Conservation (phyloP, 2,329 filamentous ascomycete species). For the Colletotrichum destructivum region DNA sequence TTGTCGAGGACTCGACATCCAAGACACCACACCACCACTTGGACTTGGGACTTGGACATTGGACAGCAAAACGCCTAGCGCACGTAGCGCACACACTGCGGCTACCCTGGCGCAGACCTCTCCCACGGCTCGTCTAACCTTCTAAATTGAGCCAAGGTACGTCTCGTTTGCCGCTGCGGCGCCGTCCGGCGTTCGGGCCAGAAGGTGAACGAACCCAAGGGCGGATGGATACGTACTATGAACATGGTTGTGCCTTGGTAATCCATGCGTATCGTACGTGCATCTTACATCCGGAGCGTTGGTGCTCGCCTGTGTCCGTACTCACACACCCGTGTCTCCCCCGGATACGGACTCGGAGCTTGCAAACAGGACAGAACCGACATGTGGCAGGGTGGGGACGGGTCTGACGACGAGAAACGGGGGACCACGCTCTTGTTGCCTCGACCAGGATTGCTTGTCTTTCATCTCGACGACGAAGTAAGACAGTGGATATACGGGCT, state of each 20-base stretch:
- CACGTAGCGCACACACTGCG: constrained; percentile 39
- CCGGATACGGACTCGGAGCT: constrained; percentile 22
- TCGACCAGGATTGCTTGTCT: constrained; percentile 1
- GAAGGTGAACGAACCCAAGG: too few species aligned
- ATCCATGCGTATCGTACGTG: not conserved
- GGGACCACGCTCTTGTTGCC: not conserved
- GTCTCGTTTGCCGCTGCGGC: constrained; percentile 32
- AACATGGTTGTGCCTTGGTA: not conserved
- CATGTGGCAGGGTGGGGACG: not conserved
- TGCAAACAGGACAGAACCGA: constrained; percentile 16
- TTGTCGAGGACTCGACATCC: constrained; percentile 1
- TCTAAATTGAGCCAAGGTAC: constrained; percentile 32
- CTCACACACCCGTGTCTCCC: constrained; percentile 1
- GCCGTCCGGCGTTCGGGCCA: constrained; percentile 3
- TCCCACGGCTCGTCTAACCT: constrained; percentile 38
- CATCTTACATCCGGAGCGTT: not conserved
- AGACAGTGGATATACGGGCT: constrained; percentile 15
- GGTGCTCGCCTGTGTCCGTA: not conserved
- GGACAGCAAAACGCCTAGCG: constrained; percentile 37
- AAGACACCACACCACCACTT: constrained; percentile 12
- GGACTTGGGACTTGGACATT: constrained; percentile 10
- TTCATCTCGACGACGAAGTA: constrained; percentile 8
- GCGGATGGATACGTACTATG: not conserved
- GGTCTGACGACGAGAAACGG: constrained; percentile 4
- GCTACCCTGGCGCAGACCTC: constrained; percentile 35